Evolutionary conservation across 129 eudicot species (phyloP), one percentile per base, ranked within the genome.

Genomic region (Cynara cardunculus): DNA sequence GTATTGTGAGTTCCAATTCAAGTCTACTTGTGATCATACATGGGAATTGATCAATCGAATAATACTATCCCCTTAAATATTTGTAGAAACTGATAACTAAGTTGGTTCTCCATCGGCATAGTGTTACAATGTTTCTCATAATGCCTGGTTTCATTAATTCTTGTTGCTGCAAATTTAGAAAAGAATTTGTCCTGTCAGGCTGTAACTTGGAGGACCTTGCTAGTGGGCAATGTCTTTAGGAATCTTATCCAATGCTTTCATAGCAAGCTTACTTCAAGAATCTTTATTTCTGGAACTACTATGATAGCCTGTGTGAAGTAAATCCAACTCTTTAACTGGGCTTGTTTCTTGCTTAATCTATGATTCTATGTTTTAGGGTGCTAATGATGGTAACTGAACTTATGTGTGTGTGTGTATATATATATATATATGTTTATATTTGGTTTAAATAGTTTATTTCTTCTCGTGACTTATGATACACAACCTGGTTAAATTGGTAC

Each of bases 161-260:
- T 26, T 74, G 68, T 74, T 74, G 78, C 68, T 74, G 73, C 44
- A 69, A 69, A 49, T 74, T 18, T 26, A 53, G 69, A 49, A 74
- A 49, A 53, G 68, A 49, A 74, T 13, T 27, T 68, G 19, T 68
- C 22, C 72, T 68, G n/a, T n/a, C n/a, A n/a, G n/a, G n/a, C n/a
- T n/a, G 37, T 25, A 69, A 26, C 14, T 12, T 69, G 37, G 73
- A 69, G 24, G 41, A 18, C 37, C 14, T 69, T 74, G 28, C n/a
- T 75, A 41, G 56, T 75, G 53, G 79, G 31, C 21, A 61, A 19
- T 32, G 34, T 31, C 80, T 61, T 76, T 53, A 75, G 25, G 69
- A 26, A 75, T 75, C 65, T 75, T 30, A 59, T 76, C 71, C 71
- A 61, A 59, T 76, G 46, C 56, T 61, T 59, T 30, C 19, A 32